phyloP scores from a whole-genome alignment of 768 basidiomycete species.

The Rhodosporidiobolus odoratus region DNA sequence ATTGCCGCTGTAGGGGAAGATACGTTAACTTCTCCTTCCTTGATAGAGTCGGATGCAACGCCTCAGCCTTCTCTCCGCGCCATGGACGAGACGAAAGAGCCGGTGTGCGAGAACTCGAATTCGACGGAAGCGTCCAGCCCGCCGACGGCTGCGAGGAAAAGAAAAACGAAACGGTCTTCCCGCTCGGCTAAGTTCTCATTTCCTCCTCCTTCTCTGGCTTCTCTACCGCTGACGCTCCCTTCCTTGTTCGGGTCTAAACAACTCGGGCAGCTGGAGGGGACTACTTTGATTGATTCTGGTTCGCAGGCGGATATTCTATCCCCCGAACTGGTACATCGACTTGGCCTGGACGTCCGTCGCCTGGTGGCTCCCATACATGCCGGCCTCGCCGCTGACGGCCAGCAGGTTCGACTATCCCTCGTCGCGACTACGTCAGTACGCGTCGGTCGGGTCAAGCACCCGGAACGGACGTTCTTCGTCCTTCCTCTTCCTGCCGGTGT shows the following conservation, averaged over 20 bases:
- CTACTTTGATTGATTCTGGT: conserved; percentile 2
- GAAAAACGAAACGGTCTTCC: too few species aligned
- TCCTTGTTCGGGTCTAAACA: not conserved
- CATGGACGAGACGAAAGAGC: too few species aligned
- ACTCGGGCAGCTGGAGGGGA: not conserved
- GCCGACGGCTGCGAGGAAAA: too few species aligned
- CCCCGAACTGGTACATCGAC: not conserved
- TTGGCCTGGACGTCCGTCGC: not conserved
- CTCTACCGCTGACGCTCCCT: not conserved
- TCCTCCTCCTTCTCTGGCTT: too few species aligned
- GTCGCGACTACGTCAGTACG: not conserved
- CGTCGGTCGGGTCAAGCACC: not conserved
- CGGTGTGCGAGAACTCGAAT: too few species aligned
- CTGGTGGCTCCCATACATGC: not conserved
- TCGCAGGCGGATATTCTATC: conserved; percentile 2
- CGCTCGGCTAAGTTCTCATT: too few species aligned
- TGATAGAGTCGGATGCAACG: too few species aligned
- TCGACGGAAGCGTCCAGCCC: too few species aligned
- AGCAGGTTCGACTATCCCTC: not conserved
- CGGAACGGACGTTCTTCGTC: not conserved
- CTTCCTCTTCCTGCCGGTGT: not conserved
- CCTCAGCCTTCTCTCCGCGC: too few species aligned
- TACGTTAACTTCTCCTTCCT: too few species aligned
- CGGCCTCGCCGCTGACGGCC: conserved; percentile 1
- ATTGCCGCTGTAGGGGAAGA: too few species aligned